Evolutionary conservation across 2,329 filamentous ascomycete species (phyloP).

Genomic region (Pyrenochaeta sp.): DNA sequence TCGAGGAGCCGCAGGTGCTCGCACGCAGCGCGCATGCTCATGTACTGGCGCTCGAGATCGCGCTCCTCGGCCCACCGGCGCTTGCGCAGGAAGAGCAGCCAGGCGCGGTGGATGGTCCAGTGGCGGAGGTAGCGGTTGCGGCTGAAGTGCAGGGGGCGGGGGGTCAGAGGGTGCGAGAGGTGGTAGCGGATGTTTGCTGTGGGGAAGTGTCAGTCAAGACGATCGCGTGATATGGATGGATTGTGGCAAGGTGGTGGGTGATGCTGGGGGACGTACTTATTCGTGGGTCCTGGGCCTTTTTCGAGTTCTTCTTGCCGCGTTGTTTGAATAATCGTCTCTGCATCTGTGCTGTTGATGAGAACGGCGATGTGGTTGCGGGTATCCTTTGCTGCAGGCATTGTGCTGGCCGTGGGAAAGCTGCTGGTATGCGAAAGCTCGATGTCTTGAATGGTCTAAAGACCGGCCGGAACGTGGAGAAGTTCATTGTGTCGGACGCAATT

Average conservation of each 20-base stretch:
- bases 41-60: slow-evolving; percentile 80
- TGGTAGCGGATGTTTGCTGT: slow-evolving; percentile 74
- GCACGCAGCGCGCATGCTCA: slow-evolving; percentile 83
- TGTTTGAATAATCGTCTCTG: slow-evolving; percentile 36
- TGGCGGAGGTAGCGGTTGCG: slow-evolving; percentile 88
- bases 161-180: slow-evolving; percentile 71
- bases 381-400: slow-evolving; percentile 22
- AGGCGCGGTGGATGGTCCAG: slow-evolving; percentile 99
- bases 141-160: slow-evolving; percentile 84
- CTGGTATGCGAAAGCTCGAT: slow-evolving; percentile 14
- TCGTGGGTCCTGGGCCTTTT: slow-evolving; percentile 41
- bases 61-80: slow-evolving; percentile 68
- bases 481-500: slow-evolving; percentile 27
- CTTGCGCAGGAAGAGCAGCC: slow-evolving; percentile 79
- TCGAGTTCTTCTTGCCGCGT: too few species aligned
- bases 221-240: neutral
- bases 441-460: slow-evolving; percentile 25
- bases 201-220: slow-evolving; percentile 3
- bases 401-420: slow-evolving; percentile 12
- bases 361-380: slow-evolving; percentile 25
- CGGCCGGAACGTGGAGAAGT: slow-evolving; percentile 33
- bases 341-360: slow-evolving; percentile 39
- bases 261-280: slow-evolving; percentile 37
- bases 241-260: neutral
- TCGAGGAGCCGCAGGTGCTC: slow-evolving; percentile 75